These are phyloP conservation scores for Cichorium intybus DNA, from an alignment of 140 eudicot genomes.

Conservation along the genomic window DNA sequence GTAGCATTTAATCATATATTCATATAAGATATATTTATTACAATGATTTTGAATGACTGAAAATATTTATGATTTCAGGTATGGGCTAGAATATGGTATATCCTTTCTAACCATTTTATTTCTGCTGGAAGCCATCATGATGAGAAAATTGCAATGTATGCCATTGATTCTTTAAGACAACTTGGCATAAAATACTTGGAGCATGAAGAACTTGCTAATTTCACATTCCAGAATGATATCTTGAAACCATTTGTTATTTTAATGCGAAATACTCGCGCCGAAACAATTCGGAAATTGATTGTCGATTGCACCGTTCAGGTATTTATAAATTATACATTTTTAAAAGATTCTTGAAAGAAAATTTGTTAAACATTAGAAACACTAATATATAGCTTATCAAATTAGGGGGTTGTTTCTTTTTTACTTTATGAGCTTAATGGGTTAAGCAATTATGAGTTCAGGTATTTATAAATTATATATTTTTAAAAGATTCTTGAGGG, in stretches of 20 bases:
- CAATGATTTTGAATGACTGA: slow-evolving; percentile 3
- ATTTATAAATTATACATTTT: slow-evolving; percentile 23
- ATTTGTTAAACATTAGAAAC: no score
- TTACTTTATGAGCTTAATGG: no score
- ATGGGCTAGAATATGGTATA: slow-evolving; percentile 58
- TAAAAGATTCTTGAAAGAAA: no score
- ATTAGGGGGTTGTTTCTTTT: no score
- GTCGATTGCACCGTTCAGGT: slow-evolving; percentile 67
- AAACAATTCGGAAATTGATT: slow-evolving; percentile 41
- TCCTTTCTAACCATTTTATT: slow-evolving; percentile 46
- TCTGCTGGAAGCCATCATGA: slow-evolving; percentile 41
- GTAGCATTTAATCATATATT: not conserved
- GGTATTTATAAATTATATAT: no score
- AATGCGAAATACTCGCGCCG: slow-evolving; percentile 36
- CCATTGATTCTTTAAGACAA: slow-evolving; percentile 47
- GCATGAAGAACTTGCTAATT: slow-evolving; percentile 52
- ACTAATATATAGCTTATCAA: no score
- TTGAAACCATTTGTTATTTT: slow-evolving; percentile 53
- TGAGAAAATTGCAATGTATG: slow-evolving; percentile 49
- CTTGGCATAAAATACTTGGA: slow-evolving; percentile 51
- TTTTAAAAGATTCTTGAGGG: no score
- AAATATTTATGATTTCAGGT: slow-evolving; percentile 41
- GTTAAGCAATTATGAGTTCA: no score
- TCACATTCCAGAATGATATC: slow-evolving; percentile 55
- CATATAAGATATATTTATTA: not conserved